Evolutionary conservation across 2,329 filamentous ascomycete genomes (phyloP), one percentile per base, ranked within the genome.

Genomic region (Aspergillus persii): DNA sequence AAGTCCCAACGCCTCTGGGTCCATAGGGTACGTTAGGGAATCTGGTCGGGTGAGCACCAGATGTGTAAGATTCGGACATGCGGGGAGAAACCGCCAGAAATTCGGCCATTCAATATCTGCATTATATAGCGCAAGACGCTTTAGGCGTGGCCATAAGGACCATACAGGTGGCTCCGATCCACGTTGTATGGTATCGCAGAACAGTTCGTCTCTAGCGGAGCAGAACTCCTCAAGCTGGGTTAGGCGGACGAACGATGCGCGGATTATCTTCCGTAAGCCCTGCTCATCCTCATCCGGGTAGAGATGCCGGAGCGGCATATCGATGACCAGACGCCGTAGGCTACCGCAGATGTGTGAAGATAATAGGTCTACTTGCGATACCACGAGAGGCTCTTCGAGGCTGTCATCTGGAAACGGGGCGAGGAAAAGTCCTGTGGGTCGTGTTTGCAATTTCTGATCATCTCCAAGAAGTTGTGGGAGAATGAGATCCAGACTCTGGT

Each of bases 201-300:
- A 61, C 5, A 63, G 59, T 26, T 61, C 59, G 29, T 63, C 61
- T 9, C 54, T 36, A 6, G 57, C 54, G 8, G 59, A 63, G 52
- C 57, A 59, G n/a, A 63, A 61, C 33, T 61, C 59, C 26, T 58
- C 59, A n/a, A 63, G 39, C 46, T 36, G 48, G n/a, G 44, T 53
- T 50, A 63, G 39, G 26, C 59, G 61, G 12, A 29, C n/a, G 29
- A 61, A 63, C 18, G 61, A 59, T 6, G 47, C 51, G 18, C 61
- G 61, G 41, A 61, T 54, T 1, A 57, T 50, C n/a, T 52, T 54
- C 11, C 59, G 61, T 8, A 63, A n/a, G 11, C 36, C 51, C 4
- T 53, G 18, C 11, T 47, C 26, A 27, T 59, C 59, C 4, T 59
- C 44, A 15, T 59, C 49, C 8, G 61, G 61, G n/a, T 63, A 57